Base-by-base conservation (phyloP, 176 grass and related monocot genomes). In the Avena atlantica region DNA sequence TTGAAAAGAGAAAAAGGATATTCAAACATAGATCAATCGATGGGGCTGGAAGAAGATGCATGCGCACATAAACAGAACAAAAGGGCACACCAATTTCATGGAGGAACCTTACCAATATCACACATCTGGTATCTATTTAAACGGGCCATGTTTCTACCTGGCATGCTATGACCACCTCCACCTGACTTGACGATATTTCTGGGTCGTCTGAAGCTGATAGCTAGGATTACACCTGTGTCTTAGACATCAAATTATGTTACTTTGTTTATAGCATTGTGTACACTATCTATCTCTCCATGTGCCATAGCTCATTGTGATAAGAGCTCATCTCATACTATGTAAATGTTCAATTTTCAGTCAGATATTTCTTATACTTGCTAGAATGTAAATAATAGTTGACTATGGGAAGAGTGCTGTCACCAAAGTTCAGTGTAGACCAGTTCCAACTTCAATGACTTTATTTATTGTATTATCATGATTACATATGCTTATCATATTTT, bases 301-400 rank as follows among this genome's bases (percentile, higher is more conserved):
- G 60, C 14, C 21, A 15, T n/a, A 80, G 61, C 71, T 86, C 42
- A 37, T 76, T 86, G 57, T 75, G 52, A 71, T 5, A 83, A 58
- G 78, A 79, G 78, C 82, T 87, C 51, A 55, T 91, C 64, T 56
- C 83, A 81, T 85, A 36, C 62, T 64, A 81, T 91, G 90, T 88
- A 88, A 88, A 77, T 31, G 60, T 78, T 62, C 11, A 78, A 71
- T 34, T 78, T 90, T 61, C 62, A 62, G 78, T 24, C 27, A 60
- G 40, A 76, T 72, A 8, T 51, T 84, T 58, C 40, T 66, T 73
- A 88, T 81, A 58, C 53, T 81, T 69, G 42, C 34, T 88, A 85
- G 70, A 85, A 63, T 91, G 90, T 91, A 88, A 84, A 88, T 53
- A 31, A 56, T 87, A 78, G 52, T 1, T 85, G 31, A 71, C 16